Evolutionary conservation across 129 eudicot genomes (phyloP), one percentile per base, ranked within the genome.

Genomic region (Flaveria trinervia): DNA sequence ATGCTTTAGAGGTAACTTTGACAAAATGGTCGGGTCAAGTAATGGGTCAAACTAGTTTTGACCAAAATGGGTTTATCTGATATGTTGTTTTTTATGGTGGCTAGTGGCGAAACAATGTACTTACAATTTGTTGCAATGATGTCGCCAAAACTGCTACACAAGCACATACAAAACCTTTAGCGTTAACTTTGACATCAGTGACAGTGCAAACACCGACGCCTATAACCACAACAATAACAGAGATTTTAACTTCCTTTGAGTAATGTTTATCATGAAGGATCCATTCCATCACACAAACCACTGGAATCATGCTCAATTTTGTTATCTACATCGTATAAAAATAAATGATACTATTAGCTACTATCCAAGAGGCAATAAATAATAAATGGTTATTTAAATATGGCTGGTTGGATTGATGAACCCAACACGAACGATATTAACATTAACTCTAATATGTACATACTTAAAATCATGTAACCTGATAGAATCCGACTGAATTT

Each of bases 181-280:
- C 83, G 69, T 92, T 92, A 48, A 89, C 91, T 74, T 87, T 92
- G 72, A 92, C 96, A 44, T 92, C 96, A 50, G 97, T 89, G 48
- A 92, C 89, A 8, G 93, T 92, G 91, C 97, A 89, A 72, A 92
- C 96, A 28, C 97, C 96, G 45, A 89, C 96, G 28, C 97, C 97
- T 51, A 92, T 86, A 75, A 92, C 93, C 65, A 92, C 96, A 61
- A 89, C 89, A 56, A 92, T 64, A 45, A 92, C 93, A 9, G 88
- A 56, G 45, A 83, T 39, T 69, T 87, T 92, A 39, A 88, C 88
- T 81, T 89, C 92, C 65, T 75, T 89, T 3, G 93, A 64, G 85
- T 87, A 92, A 17, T 78, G 80, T 84, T 87, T 87, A 45, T 73
- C 86, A 54, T 92, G 91, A 72, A 92, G 86, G 76, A 92, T 80